A percentile compares a stretch with the other conserved stretches of the same genome.
These are phyloP conservation scores for Kwoniella europaea DNA, from an alignment of 768 basidiomycete genomes.

Conservation along the genomic window DNA sequence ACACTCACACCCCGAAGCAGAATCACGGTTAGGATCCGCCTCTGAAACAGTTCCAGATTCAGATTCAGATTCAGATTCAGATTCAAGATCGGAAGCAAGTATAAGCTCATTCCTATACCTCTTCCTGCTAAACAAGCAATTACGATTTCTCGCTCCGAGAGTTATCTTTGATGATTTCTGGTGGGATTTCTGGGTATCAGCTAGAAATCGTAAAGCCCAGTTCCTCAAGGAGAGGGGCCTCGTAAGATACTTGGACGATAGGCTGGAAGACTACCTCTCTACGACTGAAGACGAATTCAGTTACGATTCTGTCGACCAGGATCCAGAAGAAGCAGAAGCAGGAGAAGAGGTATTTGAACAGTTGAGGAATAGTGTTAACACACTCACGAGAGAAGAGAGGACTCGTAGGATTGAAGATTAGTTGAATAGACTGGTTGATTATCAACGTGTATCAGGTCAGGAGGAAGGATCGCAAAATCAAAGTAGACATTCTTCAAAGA, in stretches of 20 bases:
- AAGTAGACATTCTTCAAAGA: neutral
- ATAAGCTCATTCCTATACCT: no score
- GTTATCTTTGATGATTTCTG: neutral
- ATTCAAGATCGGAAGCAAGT: no score
- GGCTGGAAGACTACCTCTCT: no score
- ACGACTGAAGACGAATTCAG: no score
- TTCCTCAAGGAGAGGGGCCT: neutral
- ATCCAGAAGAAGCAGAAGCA: neutral
- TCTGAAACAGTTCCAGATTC: neutral
- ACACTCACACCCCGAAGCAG: no score
- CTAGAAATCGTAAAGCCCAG: neutral
- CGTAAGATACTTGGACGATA: no score
- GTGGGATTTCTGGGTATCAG: neutral
- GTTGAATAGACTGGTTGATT: neutral
- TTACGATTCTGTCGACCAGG: no score
- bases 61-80: no score
- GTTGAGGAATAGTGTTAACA: neutral
- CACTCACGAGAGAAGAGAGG: neutral
- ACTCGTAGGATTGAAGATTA: neutral
- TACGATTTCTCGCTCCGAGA: no score
- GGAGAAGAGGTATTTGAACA: neutral
- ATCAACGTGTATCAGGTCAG: neutral
- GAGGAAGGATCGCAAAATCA: neutral
- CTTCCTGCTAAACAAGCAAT: no score
- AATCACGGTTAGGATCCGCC: no score